Percentiles rank a stretch among this genome's conserved stretches.
Conservation (phyloP, 345 rosid species). For the Acer yangbiense region DNA sequence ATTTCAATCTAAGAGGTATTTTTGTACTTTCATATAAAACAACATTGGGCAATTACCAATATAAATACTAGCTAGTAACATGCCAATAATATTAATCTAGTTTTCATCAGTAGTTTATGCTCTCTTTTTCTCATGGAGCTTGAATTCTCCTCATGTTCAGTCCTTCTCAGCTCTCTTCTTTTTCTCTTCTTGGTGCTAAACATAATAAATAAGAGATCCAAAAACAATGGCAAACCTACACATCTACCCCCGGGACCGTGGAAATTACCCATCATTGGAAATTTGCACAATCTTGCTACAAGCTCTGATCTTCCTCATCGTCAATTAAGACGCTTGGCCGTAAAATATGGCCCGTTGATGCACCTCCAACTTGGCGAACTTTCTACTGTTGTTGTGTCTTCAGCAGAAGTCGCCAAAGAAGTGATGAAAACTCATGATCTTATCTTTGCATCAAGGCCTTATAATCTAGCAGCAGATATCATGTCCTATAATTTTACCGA, state of each 20-base stretch:
- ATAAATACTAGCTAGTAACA: too few species aligned
- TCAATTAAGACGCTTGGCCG: conserved; percentile 18
- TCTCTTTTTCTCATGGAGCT: too few species aligned
- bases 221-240: neutral
- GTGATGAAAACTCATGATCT: conserved; percentile 31
- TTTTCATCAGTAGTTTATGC: too few species aligned
- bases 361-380: conserved; percentile 27
- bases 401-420: conserved; percentile 27
- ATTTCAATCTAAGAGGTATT: too few species aligned
- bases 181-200: conserved; percentile 6
- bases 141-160: too few species aligned
- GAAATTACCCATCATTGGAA: conserved; percentile 40
- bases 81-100: too few species aligned
- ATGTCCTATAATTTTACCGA: neutral
- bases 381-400: conserved; percentile 28
- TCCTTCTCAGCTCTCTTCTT: neutral
- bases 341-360: conserved; percentile 27
- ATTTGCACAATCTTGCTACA: conserved; percentile 26
- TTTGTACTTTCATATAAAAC: too few species aligned
- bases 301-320: conserved; percentile 23
- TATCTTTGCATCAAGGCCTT: conserved; percentile 33
- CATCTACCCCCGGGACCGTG: conserved; percentile 39
- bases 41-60: too few species aligned
- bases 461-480: neutral
- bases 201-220: neutral